phyloP scores from a whole-genome alignment of 2,329 filamentous ascomycete species.

The Didymella pinodella region DNA sequence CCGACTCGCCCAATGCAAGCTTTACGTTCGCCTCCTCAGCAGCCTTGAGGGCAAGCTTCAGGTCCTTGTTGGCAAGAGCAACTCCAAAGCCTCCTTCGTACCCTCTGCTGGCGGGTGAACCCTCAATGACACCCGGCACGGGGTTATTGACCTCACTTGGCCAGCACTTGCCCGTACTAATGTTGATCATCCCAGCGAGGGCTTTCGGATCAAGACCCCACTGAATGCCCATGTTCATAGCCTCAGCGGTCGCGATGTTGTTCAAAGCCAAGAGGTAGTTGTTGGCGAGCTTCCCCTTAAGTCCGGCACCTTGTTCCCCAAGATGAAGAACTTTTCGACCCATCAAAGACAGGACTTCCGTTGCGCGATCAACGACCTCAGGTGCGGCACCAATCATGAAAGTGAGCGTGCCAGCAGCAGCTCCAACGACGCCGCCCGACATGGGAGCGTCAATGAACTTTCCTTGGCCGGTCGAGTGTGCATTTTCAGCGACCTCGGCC shows the following conservation, averaged over 20 bases:
- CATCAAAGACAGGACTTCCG: constrained; percentile 79
- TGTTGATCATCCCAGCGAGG: constrained; percentile 87
- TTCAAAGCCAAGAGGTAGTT: constrained; percentile 95
- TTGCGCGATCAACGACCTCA: constrained; percentile 68
- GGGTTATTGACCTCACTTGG: constrained; percentile 96
- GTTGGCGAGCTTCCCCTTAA: constrained; percentile 94
- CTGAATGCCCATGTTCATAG: constrained; percentile 70
- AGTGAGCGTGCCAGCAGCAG: constrained; percentile 83
- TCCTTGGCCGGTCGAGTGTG: constrained; percentile 72
- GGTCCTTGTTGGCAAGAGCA: constrained; percentile 59
- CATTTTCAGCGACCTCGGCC: constrained; percentile 74
- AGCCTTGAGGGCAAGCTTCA: constrained; percentile 59
- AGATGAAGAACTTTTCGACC: constrained; percentile 86
- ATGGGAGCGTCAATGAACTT: constrained; percentile 94
- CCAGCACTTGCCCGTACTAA: constrained; percentile 95
- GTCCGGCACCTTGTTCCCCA: constrained; percentile 81
- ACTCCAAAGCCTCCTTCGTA: constrained; percentile 65
- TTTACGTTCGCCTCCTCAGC: constrained; percentile 55
- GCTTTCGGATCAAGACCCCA: constrained; percentile 71
- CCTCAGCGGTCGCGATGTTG: constrained; percentile 77
- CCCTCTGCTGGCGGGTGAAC: constrained; percentile 76
- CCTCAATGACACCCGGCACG: constrained; percentile 81
- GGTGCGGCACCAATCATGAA: constrained; percentile 88
- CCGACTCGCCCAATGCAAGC: constrained; percentile 56
- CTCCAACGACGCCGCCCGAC: constrained; percentile 94